Base-by-base conservation (phyloP, 1,284 basidiomycete species). In the Meripilus lineatus region DNA sequence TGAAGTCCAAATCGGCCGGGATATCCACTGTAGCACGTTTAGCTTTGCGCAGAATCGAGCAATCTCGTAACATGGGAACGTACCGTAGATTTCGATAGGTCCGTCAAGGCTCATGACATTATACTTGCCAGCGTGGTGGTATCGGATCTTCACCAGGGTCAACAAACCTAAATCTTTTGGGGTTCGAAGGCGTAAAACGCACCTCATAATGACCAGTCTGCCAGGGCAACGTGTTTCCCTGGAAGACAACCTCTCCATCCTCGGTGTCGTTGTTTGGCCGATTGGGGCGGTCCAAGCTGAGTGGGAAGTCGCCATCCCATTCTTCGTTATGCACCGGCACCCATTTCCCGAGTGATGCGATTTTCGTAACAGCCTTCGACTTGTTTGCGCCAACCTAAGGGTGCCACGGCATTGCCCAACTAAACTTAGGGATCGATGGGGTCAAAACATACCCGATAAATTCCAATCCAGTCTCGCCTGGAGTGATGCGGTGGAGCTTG, bases 381-480 rank as follows among this genome's bases (percentile, higher is more conserved):
- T 83, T 83, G 65, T 92, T 93, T 0, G 91, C 90, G 22, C 90
- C 92, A 47, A 92, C 68, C 92, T 92, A 56, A 47, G 54, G 23
- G 42, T 39, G 22, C 41, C 46, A 44, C 34, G 7, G 42, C 38
- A 32, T 42, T 17, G 24, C 24, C 38, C 24, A 32, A 54, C 47
- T 42, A 18, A 11, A 38, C 33, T 7, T 39, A 34, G 11, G 13
- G 13, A 30, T 23, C 25, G 28, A 38, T 5, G 38, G n/a, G 8
- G n/a, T 30, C 28, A 10, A 44, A 23, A 61, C 71, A 32, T 55
- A 84, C 84, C 58, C 81, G 72, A 58, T 96, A 97, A 33, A 99
- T 79, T 10, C 94, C 96, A 55, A 99, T 89, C 96, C 95, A 99
- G 63, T 99, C 95, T 54, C 85, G 81, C n/a, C 90, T 77, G 13